Base-by-base conservation (phyloP, 495 filamentous ascomycete genomes). In the Penicillium fimorum region DNA sequence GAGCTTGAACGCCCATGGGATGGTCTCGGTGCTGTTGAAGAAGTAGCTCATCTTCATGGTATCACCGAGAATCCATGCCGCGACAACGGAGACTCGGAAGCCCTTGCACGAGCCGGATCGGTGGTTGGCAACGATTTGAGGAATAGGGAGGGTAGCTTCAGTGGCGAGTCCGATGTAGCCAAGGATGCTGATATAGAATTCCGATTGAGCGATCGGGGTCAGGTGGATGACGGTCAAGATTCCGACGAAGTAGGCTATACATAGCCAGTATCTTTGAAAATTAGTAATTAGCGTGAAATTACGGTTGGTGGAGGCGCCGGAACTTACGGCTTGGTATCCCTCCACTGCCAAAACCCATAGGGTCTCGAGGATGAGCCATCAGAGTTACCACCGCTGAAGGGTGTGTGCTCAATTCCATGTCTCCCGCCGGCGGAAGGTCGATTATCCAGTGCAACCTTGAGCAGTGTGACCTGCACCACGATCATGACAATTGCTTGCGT, bases 31-130 rank as follows among this genome's bases (percentile, higher is more conserved):
- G 12, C 88, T 86, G 33, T 80, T 84, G 69, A 91, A 92, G 74
- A 97, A 97, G 77, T 89, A 98, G 44, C 87, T 87, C 84, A 96
- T 89, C 79, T 98, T 98, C 88, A 96, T 95, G 33, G 83, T 76
- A 74, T 98, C 94, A 60, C 94, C 94, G 12, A 90, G 70, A 57
- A 98, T 73, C 94, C 94, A 98, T 45, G 88, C 91, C 5, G 79
- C 86, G 24, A 97, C 73, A 6, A 98, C 91, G 11, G 87, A 92
- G 7, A 96, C 42, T 3, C 94, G 84, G 74, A 98, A 96, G 9
- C 94, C 94, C 66, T 88, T 89, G 75, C 91, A 96, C 4, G 90
- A 93, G 44, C 82, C 81, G 1, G 86, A 84, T 22, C 79, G 84
- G 58, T 88, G 79, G 70, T 97, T 98, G 20, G 87, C 76, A 25